Evolutionary conservation across 2,329 filamentous ascomycete genomes (phyloP), one percentile per base, ranked within the genome.

Genomic region (Capronia americana): DNA sequence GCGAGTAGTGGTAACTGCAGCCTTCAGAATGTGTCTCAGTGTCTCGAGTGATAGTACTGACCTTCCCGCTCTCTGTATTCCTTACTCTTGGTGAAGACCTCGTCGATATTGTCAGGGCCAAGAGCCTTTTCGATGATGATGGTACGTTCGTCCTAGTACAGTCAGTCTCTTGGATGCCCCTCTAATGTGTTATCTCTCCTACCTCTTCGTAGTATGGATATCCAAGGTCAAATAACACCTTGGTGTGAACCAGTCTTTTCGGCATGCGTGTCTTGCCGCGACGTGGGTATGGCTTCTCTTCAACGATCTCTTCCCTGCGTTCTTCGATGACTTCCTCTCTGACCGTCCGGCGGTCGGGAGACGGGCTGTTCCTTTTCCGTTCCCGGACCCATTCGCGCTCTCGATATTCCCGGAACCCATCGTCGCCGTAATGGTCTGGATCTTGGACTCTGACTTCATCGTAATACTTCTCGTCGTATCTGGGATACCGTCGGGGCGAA

Each of bases 191-290:
- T 38, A 10, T 46, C 20, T 46, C 20, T 41, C 86, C 72, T 78
- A 93, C 92, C 84, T 97, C 92, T 81, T 96, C 91, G 63, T 92
- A 86, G 73, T 89, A 97, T 0, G 92, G 92, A 78, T 97, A 97
- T 12, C 91, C 90, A 14, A 96, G 83, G 70, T 97, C 92, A 69
- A 91, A 89, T 38, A 97, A 86, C 1, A 92, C 93, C 68, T 89
- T 85, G 76, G 91, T 90, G 70, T 91, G 91, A 14, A 96, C 92
- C 66, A 97, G 83, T 64, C 90, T 87, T 66, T 87, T 88, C 0
- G 93, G 93, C 77, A 97, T 93, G 72, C 91, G 88, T 14, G 93
- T 97, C 84, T 93, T 96, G 73, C 93, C 93, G 77, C 90, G 93
- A 80, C 91, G 91, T 10, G 90, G 90, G 70, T 91, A 92, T 64